These are phyloP conservation scores for Suhomyces atakaporum DNA, from an alignment of 1,139 yeast species.

Conservation along the genomic window DNA sequence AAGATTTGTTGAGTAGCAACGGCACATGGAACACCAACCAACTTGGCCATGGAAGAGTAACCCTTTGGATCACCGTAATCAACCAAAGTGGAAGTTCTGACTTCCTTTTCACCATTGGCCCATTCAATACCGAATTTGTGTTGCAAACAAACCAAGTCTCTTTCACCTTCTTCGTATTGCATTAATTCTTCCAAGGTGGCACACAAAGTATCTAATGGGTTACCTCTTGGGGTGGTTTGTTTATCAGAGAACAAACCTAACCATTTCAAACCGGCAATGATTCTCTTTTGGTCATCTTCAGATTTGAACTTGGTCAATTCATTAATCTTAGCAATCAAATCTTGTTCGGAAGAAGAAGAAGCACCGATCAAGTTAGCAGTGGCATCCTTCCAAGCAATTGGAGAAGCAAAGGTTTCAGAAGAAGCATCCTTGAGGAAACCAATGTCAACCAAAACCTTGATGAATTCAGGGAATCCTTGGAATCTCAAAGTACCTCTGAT, in stretches of 20 bases:
- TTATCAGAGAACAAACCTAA: slow-evolving; percentile 84
- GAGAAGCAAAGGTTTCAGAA: slow-evolving; percentile 55
- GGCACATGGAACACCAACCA: slow-evolving; percentile 98
- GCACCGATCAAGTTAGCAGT: slow-evolving; percentile 76
- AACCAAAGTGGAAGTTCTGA: slow-evolving; percentile 92
- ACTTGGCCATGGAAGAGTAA: slow-evolving; percentile 97
- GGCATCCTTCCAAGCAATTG: slow-evolving; percentile 87
- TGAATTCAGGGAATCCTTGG: slow-evolving; percentile 98
- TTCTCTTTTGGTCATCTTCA: slow-evolving; percentile 81
- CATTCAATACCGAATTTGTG: slow-evolving; percentile 97
- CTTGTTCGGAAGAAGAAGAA: slow-evolving; percentile 66
- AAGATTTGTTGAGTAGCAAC: slow-evolving; percentile 89
- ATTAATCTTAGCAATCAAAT: slow-evolving; percentile 72
- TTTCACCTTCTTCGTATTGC: slow-evolving; percentile 95
- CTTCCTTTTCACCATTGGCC: slow-evolving; percentile 88
- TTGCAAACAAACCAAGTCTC: slow-evolving; percentile 92
- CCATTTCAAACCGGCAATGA: slow-evolving; percentile 89
- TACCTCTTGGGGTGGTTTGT: slow-evolving; percentile 82
- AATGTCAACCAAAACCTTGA: slow-evolving; percentile 90
- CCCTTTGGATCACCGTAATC: slow-evolving; percentile 94
- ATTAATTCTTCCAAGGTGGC: slow-evolving; percentile 92
- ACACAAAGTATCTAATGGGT: slow-evolving; percentile 93
- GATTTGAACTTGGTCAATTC: slow-evolving; percentile 79
- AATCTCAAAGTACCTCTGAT: slow-evolving; percentile 95
- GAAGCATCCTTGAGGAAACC: slow-evolving; percentile 86